Evolutionary conservation across 2,329 filamentous ascomycete genomes (phyloP).

Genomic region (Penicillium palitans): DNA sequence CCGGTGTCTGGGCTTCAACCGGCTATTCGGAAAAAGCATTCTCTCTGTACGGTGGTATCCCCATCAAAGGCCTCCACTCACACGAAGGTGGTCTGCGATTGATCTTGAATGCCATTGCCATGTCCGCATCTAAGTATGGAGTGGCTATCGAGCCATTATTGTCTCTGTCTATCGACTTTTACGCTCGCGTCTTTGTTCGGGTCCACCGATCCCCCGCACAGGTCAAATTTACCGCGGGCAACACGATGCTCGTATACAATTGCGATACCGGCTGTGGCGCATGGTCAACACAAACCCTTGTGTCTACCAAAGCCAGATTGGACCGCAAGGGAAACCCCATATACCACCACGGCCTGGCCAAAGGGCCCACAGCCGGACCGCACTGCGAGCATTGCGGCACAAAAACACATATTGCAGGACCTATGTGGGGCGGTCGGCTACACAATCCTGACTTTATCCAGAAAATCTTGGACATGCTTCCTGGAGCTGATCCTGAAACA

Average conservation of each 20-base stretch:
- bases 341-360: slow-evolving; percentile 75
- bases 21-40: slow-evolving; percentile 94
- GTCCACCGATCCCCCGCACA: slow-evolving; percentile 76
- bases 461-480: slow-evolving; percentile 71
- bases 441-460: slow-evolving; percentile 83
- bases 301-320: slow-evolving; percentile 64
- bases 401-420: slow-evolving; percentile 84
- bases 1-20: slow-evolving; percentile 89
- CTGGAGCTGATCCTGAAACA: slow-evolving; percentile 63
- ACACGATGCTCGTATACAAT: slow-evolving; percentile 89
- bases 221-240: slow-evolving; percentile 87
- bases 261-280: slow-evolving; percentile 91
- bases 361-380: slow-evolving; percentile 66
- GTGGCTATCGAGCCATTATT: slow-evolving; percentile 86
- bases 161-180: slow-evolving; percentile 94
- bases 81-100: slow-evolving; percentile 89
- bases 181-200: slow-evolving; percentile 83
- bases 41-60: slow-evolving; percentile 87
- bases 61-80: slow-evolving; percentile 78
- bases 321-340: slow-evolving; percentile 71
- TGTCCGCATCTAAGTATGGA: slow-evolving; percentile 79
- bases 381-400: slow-evolving; percentile 80
- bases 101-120: slow-evolving; percentile 78
- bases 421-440: slow-evolving; percentile 90
- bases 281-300: slow-evolving; percentile 79